Conservation (phyloP, 805 yeast species). For the Lachancea sp. region DNA sequence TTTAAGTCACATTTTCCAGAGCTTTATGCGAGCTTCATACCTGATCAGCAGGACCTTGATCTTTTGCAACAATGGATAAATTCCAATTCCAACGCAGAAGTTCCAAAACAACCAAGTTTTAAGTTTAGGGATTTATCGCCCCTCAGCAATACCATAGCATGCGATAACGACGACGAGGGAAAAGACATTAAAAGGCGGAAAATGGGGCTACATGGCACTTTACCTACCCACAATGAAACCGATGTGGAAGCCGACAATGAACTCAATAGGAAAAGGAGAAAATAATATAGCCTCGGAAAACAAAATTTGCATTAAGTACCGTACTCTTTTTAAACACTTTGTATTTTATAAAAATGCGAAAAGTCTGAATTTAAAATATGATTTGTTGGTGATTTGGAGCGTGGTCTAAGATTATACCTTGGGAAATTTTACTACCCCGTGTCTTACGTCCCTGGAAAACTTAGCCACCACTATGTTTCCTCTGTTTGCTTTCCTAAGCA, state of each 20-base stretch:
- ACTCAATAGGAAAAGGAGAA: conserved; percentile 6
- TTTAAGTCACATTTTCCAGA: conserved; percentile 28
- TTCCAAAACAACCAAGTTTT: not conserved
- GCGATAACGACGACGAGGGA: conserved; percentile 7
- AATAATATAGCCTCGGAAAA: not conserved
- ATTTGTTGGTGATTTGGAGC: no score
- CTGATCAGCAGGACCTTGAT: not conserved
- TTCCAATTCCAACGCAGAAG: conserved; percentile 1
- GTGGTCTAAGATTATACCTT: no score
- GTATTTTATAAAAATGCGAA: not conserved
- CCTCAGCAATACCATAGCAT: conserved; percentile 8
- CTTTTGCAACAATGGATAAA: conserved; percentile 5
- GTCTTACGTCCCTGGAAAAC: not conserved
- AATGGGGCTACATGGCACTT: not conserved
- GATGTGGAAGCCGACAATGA: conserved; percentile 2
- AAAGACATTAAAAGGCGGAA: conserved; percentile 7
- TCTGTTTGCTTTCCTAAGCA: not conserved
- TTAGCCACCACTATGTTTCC: not conserved
- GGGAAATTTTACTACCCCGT: no score
- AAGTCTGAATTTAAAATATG: no score
- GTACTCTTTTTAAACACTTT: not conserved
- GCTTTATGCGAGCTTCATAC: conserved; percentile 6
- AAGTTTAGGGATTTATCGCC: conserved; percentile 5
- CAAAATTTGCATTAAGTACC: not conserved
- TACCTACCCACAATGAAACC: not conserved